phyloP scores from a whole-genome alignment of 106 monocot species.

The Acorus gramineus region DNA sequence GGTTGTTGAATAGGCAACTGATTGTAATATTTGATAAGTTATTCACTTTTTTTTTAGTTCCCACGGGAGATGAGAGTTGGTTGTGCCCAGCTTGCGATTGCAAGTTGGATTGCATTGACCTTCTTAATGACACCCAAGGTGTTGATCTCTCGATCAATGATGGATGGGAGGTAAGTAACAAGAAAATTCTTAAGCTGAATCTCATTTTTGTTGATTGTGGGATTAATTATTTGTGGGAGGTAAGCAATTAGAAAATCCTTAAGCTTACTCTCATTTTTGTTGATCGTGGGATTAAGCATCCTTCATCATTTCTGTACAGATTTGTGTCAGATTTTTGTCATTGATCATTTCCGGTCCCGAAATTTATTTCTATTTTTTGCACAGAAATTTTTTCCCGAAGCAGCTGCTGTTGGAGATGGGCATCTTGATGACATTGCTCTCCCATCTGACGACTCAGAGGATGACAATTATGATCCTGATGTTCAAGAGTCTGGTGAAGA shows the following conservation, averaged over 20 bases:
- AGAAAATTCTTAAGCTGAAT: background rate
- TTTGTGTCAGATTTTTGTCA: background rate
- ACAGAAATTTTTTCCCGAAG: slow-evolving; percentile 96
- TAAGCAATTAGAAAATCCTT: background rate
- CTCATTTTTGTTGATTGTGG: background rate
- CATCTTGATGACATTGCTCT: slow-evolving; percentile 42
- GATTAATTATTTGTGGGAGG: background rate
- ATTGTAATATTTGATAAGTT: background rate
- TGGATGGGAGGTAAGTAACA: slow-evolving; percentile 64
- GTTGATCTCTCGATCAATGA: slow-evolving; percentile 54
- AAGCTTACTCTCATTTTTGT: background rate
- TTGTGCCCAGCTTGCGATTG: slow-evolving; percentile 91
- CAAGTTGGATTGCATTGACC: slow-evolving; percentile 74
- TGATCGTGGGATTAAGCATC: background rate
- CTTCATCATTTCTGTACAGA: background rate
- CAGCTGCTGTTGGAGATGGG: slow-evolving; percentile 33
- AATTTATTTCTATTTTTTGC: slow-evolving; percentile 8
- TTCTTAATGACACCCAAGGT: slow-evolving; percentile 65
- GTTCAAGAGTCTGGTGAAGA: slow-evolving; percentile 8
- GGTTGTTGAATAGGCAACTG: background rate
- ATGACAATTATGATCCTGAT: slow-evolving; percentile 66
- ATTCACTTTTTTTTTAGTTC: slow-evolving; percentile 39
- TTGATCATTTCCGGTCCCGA: background rate
- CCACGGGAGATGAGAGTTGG: slow-evolving; percentile 85
- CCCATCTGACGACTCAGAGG: slow-evolving; percentile 85